phyloP scores from a whole-genome alignment of 805 yeast species.

The Candida xiaguanensis region DNA sequence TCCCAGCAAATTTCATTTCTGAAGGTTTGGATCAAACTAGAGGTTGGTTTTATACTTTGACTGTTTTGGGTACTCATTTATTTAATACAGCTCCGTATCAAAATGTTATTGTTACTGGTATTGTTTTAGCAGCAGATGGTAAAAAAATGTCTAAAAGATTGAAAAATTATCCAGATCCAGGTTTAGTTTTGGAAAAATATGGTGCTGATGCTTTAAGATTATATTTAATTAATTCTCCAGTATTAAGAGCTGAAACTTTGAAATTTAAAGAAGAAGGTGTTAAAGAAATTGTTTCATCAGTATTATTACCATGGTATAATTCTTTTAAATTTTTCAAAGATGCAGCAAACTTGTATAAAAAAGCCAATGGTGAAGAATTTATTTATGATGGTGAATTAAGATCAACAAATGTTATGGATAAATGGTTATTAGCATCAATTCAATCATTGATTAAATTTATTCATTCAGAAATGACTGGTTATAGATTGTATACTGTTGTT shows the following conservation, averaged over 20 bases:
- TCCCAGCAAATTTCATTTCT: slow-evolving; percentile 97
- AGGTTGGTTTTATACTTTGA: slow-evolving; percentile 98
- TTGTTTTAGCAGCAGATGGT: slow-evolving; percentile 96
- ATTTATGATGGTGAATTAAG: slow-evolving; percentile 60
- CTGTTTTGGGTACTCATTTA: slow-evolving; percentile 92
- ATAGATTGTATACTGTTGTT: slow-evolving; percentile 93
- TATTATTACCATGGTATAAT: slow-evolving; percentile 97
- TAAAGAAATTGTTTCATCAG: slow-evolving; percentile 94
- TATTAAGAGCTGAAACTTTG: slow-evolving; percentile 92
- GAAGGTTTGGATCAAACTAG: slow-evolving; percentile 99
- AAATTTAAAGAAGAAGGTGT: slow-evolving; percentile 99
- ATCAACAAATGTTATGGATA: slow-evolving; percentile 92
- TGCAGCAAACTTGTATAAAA: slow-evolving; percentile 80
- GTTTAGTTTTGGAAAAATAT: slow-evolving; percentile 70
- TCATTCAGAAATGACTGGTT: slow-evolving; percentile 84
- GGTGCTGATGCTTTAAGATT: slow-evolving; percentile 98
- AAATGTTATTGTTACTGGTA: slow-evolving; percentile 94
- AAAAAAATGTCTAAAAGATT: slow-evolving; percentile 98
- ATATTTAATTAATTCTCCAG: slow-evolving; percentile 96
- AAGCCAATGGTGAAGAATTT: slow-evolving; percentile 68
- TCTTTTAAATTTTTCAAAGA: slow-evolving; percentile 95
- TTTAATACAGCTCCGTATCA: slow-evolving; percentile 91
- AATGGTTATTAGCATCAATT: slow-evolving; percentile 94
- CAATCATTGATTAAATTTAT: slow-evolving; percentile 86
- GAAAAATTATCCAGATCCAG: slow-evolving; percentile 97